Evolutionary conservation across 2,329 filamentous ascomycete genomes (phyloP), one percentile per base, ranked within the genome.

Genomic region (Pseudogymnoascus sp.): DNA sequence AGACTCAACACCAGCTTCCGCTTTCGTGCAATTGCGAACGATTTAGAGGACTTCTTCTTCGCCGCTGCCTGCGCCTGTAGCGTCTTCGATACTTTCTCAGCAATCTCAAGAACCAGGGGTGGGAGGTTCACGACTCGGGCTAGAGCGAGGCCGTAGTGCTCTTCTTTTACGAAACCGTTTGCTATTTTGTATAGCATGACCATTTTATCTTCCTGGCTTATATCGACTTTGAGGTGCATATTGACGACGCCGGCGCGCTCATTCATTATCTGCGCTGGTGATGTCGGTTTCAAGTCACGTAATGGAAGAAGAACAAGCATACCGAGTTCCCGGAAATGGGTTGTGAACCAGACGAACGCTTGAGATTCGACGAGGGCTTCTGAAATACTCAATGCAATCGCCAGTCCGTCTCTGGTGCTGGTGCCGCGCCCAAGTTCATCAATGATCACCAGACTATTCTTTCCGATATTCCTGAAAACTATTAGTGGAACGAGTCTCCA

Each of bases 351-450:
- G 0, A 97, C 86, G 0, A 90, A 81, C 0, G 92, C 88, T 64
- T 85, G 82, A 68, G 86, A 95, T 64, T 92, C 84, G 4, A 97
- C 83, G 3, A 99, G 79, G 0, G 90, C 90, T 77, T 97, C 95
- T 0, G 93, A 88, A 70, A 97, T 92, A 1, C 93, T 90, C 59
- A 97, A 81, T 0, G 95, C 91, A 70, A 99, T 96, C 0, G 91
- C 88, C 1, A 97, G 78, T 0, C 95, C 95, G 71, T 99, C 95
- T 23, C 87, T 83, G 0, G 90, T 93, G 71, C 91, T 95, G 0
- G 95, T 99, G 1, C 92, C 93, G 28, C 95, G 84, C 0, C 95
- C 93, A 3, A 99, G 83, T 71, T 99, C 95, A 69, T 99, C 95
- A 59, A 99, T 85, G 59, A 99, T 89, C 1, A 88, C 86, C 69